These are phyloP conservation scores for Ophiosphaerella korrae DNA, from an alignment of 2,329 filamentous ascomycete genomes.

Conservation along the genomic window DNA sequence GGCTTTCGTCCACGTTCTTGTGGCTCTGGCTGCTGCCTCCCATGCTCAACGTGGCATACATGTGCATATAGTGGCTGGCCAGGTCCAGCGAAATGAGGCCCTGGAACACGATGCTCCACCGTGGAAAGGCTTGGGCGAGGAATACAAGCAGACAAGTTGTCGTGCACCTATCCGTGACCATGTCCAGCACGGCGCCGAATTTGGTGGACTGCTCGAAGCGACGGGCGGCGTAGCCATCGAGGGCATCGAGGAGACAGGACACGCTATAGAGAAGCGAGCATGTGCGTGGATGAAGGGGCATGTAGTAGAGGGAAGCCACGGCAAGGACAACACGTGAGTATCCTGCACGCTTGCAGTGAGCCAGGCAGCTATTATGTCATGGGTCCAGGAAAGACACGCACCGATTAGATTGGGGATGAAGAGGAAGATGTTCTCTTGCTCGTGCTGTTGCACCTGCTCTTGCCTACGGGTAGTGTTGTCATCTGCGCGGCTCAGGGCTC, in stretches of 20 bases:
- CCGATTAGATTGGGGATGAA: constrained; percentile 60
- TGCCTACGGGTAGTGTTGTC: constrained; percentile 38
- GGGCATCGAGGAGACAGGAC: constrained; percentile 91
- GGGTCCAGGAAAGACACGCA: constrained; percentile 26
- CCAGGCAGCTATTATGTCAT: too few species aligned
- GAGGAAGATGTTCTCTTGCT: constrained; percentile 59
- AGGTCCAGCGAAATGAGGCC: constrained; percentile 89
- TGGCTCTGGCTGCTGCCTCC: constrained; percentile 80
- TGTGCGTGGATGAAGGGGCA: constrained; percentile 96
- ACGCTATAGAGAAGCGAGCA: constrained; percentile 91
- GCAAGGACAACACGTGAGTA: constrained; percentile 63
- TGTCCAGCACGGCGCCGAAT: constrained; percentile 96
- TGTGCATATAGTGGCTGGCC: constrained; percentile 97
- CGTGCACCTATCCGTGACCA: constrained; percentile 98
- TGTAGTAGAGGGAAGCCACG: constrained; percentile 94
- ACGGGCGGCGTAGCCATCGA: constrained; percentile 92
- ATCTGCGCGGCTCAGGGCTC: constrained; percentile 33
- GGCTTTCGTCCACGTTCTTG: constrained; percentile 88
- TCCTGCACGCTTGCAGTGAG: constrained; percentile 37
- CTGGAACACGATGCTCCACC: constrained; percentile 95
- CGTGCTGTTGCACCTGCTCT: constrained; percentile 9
- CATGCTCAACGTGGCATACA: constrained; percentile 94
- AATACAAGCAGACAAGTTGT: constrained; percentile 95
- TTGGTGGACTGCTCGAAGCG: constrained; percentile 87
- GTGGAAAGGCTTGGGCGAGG: constrained; percentile 89